Evolutionary conservation across 2,329 filamentous ascomycete species (phyloP).

Genomic region (Elsinoe ampelina): DNA sequence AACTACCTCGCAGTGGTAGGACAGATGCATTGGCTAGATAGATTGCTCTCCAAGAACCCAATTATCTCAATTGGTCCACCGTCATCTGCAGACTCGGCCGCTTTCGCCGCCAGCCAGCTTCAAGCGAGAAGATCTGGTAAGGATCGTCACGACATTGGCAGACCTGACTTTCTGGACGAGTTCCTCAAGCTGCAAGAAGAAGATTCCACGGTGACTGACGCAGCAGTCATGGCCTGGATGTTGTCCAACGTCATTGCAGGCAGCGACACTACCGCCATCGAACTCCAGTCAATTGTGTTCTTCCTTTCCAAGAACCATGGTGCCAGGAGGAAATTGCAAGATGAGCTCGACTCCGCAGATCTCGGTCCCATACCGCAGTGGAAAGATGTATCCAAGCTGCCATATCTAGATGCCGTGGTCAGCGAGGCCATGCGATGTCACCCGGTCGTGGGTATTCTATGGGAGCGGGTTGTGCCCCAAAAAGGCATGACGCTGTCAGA

Average conservation of each 20-base stretch:
- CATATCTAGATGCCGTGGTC: constrained; percentile 29
- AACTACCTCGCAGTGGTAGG: constrained; percentile 11
- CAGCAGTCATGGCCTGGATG: constrained; percentile 23
- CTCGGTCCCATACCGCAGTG: background rate
- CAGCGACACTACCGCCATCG: constrained; percentile 25
- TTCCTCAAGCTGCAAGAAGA: constrained; percentile 19
- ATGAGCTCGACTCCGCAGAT: constrained; percentile 12
- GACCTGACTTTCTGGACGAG: constrained; percentile 19
- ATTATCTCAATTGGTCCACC: constrained; percentile 13
- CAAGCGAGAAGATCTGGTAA: background rate
- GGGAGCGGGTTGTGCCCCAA: constrained; percentile 43
- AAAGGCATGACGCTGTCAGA: constrained; percentile 11
- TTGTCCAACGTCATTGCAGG: constrained; percentile 27
- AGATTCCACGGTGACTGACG: constrained; percentile 22
- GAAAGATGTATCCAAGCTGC: constrained; percentile 9
- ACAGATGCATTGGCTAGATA: constrained; percentile 12
- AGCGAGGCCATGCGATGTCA: constrained; percentile 44
- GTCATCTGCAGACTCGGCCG: constrained; percentile 11
- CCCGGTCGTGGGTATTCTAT: constrained; percentile 39
- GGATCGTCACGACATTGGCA: background rate
- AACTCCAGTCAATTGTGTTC: constrained; percentile 24
- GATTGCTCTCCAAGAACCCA: constrained; percentile 12
- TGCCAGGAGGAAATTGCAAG: constrained; percentile 12
- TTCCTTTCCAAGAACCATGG: constrained; percentile 21
- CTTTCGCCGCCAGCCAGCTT: background rate